Percentiles rank a stretch among this genome's conserved stretches.
Evolutionary conservation across 2,329 filamentous ascomycete species (phyloP).

Genomic region (Davidsoniella virescens): DNA sequence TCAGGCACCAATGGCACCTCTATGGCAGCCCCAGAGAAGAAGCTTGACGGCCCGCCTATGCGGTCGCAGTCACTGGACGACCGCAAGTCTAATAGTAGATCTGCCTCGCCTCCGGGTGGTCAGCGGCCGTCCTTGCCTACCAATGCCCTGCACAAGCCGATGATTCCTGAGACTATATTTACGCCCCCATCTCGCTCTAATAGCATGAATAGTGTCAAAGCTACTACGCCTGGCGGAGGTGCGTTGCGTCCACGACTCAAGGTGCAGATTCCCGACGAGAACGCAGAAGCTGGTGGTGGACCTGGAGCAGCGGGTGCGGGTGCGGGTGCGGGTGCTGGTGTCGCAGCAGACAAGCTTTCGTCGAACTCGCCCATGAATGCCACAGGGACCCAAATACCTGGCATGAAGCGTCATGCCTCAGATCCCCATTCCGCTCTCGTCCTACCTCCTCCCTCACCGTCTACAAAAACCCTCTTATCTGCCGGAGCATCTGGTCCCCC

Average conservation of each 20-base stretch:
- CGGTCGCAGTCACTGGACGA: slow-evolving; percentile 49
- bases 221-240: slow-evolving; percentile 49
- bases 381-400: slow-evolving; percentile 17
- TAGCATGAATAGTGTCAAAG: slow-evolving; percentile 59
- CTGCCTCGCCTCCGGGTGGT: slow-evolving; percentile 36
- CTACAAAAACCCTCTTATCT: slow-evolving; percentile 67
- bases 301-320: slow-evolving; percentile 40
- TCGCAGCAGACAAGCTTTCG: slow-evolving; percentile 29
- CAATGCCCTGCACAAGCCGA: slow-evolving; percentile 24
- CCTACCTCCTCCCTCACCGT: slow-evolving; percentile 83
- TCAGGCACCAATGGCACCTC: slow-evolving; percentile 29
- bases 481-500: slow-evolving; percentile 84
- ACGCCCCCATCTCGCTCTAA: slow-evolving; percentile 64
- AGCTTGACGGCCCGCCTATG: slow-evolving; percentile 20
- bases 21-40: slow-evolving; percentile 1
- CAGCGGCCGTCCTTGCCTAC: slow-evolving; percentile 2
- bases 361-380: slow-evolving; percentile 41
- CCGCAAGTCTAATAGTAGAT: slow-evolving; percentile 21
- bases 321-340: slow-evolving; percentile 51
- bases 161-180: slow-evolving; percentile 46
- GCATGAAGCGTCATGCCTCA: slow-evolving; percentile 4
- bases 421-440: slow-evolving; percentile 52
- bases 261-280: slow-evolving; percentile 75
- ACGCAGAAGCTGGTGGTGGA: not conserved
- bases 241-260: slow-evolving; percentile 56